phyloP scores from a whole-genome alignment of 345 rosid species.

The Raphanus sativus region DNA sequence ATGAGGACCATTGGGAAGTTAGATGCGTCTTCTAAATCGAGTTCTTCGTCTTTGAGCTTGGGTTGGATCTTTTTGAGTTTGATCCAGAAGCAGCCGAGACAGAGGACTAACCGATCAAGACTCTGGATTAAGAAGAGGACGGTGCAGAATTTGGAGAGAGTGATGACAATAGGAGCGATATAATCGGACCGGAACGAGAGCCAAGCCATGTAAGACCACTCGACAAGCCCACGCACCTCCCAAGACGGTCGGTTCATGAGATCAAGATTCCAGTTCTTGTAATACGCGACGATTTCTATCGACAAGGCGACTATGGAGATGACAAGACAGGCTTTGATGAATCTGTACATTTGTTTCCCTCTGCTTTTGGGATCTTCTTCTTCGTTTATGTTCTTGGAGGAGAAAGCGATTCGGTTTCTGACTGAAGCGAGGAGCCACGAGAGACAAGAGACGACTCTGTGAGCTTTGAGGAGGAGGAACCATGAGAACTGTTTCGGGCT shows the following conservation, averaged over 20 bases:
- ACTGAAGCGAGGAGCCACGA: background rate
- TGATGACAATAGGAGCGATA: background rate
- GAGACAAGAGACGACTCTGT: background rate
- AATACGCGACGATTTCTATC: background rate
- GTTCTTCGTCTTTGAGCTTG: background rate
- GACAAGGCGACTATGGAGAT: background rate
- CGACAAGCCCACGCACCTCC: background rate
- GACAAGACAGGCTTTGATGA: background rate
- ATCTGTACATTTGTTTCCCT: background rate
- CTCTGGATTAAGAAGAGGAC: background rate
- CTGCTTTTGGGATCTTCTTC: background rate
- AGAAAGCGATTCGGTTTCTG: background rate
- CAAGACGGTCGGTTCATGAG: constrained; percentile 1
- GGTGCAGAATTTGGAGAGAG: background rate
- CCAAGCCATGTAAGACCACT: background rate
- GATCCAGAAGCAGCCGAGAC: background rate
- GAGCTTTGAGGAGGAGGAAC: constrained; percentile 1
- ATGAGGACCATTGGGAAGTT: background rate
- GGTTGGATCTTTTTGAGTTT: background rate
- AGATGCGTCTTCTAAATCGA: background rate
- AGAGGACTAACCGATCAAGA: background rate
- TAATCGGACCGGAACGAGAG: background rate
- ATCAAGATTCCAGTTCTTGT: background rate
- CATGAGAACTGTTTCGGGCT: background rate
- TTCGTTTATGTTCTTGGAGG: background rate